Evolutionary conservation across 2,329 filamentous ascomycete genomes (phyloP).

Genomic region (Metarhizium rileyi): DNA sequence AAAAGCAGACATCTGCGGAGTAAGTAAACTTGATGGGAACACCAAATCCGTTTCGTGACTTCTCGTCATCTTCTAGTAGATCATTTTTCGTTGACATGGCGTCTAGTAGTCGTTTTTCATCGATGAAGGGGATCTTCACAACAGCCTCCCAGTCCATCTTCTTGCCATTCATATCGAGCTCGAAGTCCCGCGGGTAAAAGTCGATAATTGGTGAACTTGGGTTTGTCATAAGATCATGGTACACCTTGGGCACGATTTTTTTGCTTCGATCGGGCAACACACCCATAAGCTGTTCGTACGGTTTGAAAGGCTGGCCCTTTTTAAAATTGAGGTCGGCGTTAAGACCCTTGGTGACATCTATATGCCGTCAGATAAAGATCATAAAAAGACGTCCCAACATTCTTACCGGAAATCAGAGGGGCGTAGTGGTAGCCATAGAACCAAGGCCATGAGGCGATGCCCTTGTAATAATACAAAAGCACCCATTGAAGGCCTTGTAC

Average conservation of each 20-base stretch:
- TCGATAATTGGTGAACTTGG: constrained; percentile 88
- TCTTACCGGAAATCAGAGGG: constrained; percentile 77
- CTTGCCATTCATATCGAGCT: constrained; percentile 98
- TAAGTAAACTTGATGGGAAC: constrained; percentile 91
- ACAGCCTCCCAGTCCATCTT: constrained; percentile 99
- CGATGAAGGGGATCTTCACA: constrained; percentile 97
- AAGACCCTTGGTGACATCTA: constrained; percentile 81
- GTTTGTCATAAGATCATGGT: constrained; percentile 88
- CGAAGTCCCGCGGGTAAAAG: constrained; percentile 95
- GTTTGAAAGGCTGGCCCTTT: constrained; percentile 88
- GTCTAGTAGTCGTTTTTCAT: constrained; percentile 72
- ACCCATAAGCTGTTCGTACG: constrained; percentile 96
- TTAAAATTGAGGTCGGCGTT: constrained; percentile 84
- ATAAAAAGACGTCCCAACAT: constrained; percentile 13
- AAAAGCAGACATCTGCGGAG: constrained; percentile 63
- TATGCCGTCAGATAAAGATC: constrained; percentile 5
- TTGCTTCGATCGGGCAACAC: constrained; percentile 96
- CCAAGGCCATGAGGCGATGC: constrained; percentile 98
- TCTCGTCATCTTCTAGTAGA: constrained; percentile 68
- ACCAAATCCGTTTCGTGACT: constrained; percentile 78
- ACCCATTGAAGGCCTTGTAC: constrained; percentile 98
- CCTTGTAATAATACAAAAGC: constrained; percentile 93
- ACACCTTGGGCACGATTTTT: constrained; percentile 80
- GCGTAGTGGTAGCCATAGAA: constrained; percentile 96
- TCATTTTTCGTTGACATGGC: constrained; percentile 83